These are phyloP conservation scores for Neoboletus magnificus DNA, from an alignment of 768 basidiomycete species.

Conservation along the genomic window DNA sequence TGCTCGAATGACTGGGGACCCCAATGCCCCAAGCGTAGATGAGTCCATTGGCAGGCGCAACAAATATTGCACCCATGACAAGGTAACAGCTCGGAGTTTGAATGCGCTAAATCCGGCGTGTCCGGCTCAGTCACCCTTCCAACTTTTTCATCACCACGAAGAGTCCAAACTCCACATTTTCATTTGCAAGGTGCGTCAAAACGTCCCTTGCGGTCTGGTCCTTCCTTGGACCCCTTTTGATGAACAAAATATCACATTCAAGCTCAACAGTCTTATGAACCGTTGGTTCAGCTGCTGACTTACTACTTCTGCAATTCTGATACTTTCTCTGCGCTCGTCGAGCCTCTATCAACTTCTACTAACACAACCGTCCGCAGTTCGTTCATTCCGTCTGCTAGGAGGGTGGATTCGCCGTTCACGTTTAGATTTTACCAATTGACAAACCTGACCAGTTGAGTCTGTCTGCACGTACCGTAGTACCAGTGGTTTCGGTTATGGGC, in stretches of 20 bases:
- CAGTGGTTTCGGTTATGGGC: not conserved
- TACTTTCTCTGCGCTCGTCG: not conserved
- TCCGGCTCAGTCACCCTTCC: too few species aligned
- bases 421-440: not conserved
- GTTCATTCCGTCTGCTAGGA: not conserved
- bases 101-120: not conserved
- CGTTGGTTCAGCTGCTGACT: constrained; percentile 39
- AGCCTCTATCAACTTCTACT: not conserved
- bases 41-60: too few species aligned
- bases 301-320: constrained; percentile 47
- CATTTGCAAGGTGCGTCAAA: not conserved
- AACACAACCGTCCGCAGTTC: not conserved
- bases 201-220: not conserved
- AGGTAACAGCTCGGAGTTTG: not conserved
- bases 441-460: not conserved
- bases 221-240: constrained; percentile 20
- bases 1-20: too few species aligned
- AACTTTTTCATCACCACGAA: not conserved
- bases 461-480: not conserved
- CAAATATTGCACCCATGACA: too few species aligned
- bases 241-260: constrained; percentile 43
- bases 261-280: constrained; percentile 50
- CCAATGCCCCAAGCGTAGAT: too few species aligned
- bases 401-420: not conserved
- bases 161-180: not conserved